phyloP scores from a whole-genome alignment of 192 early-diverging fungal species.

The Podila minutissima region DNA sequence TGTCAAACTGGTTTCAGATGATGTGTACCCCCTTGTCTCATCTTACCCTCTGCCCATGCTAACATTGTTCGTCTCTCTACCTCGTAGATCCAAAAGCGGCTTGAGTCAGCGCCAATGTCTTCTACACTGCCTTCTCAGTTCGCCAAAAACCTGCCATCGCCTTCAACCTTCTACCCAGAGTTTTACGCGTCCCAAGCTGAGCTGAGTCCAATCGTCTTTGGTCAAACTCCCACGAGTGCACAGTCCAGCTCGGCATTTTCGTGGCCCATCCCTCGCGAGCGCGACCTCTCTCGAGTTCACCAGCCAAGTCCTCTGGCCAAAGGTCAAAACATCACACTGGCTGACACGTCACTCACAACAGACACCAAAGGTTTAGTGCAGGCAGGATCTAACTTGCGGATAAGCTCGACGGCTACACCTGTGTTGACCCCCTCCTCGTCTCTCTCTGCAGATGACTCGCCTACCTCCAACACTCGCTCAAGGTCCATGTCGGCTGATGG shows the following conservation, averaged over 20 bases:
- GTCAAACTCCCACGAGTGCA: constrained; percentile 74
- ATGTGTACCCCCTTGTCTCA: background rate
- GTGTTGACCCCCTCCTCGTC: constrained; percentile 1
- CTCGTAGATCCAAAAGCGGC: constrained; percentile 42
- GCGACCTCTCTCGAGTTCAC: constrained; percentile 49
- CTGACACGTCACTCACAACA: constrained; percentile 1
- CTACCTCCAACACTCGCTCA: background rate
- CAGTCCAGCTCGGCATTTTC: constrained; percentile 71
- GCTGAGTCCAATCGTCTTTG: constrained; percentile 83
- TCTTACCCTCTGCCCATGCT: background rate
- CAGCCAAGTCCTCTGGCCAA: constrained; percentile 64
- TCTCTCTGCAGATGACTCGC: constrained; percentile 3
- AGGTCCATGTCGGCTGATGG: background rate
- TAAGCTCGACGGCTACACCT: constrained; percentile 1
- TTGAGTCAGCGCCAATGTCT: constrained; percentile 74
- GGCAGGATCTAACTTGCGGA: background rate
- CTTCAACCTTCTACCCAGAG: constrained; percentile 79
- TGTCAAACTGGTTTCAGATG: background rate
- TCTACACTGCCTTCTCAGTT: constrained; percentile 71
- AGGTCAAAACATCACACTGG: constrained; percentile 17
- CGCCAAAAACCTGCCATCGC: constrained; percentile 78
- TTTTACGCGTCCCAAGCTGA: constrained; percentile 77
- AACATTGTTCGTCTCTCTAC: constrained; percentile 4
- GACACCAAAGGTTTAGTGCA: constrained; percentile 1
- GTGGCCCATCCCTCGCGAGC: constrained; percentile 68